Conservation (phyloP, 345 rosid species). For the Eucalyptus cloeziana region DNA sequence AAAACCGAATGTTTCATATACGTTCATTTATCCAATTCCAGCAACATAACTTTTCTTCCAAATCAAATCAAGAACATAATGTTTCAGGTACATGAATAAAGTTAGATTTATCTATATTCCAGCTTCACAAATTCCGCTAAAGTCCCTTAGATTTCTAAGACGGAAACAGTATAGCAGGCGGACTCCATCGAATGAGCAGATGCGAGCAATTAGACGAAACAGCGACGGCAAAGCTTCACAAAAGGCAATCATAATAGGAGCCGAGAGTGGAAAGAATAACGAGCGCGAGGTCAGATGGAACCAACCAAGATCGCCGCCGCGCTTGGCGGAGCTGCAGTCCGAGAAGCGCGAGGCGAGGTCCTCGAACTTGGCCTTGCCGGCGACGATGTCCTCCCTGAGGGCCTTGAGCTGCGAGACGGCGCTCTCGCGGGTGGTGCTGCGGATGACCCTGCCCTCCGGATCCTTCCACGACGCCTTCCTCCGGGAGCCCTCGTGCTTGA, state of each 20-base stretch:
- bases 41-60: background rate
- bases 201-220: accelerated
- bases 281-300: background rate
- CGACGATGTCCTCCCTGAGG: constrained; percentile 62
- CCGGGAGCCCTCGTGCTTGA: constrained; percentile 92
- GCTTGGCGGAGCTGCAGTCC: constrained; percentile 96
- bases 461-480: constrained; percentile 97
- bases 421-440: constrained; percentile 47
- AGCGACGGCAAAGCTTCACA: accelerated
- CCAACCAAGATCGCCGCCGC: constrained; percentile 94
- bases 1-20: background rate
- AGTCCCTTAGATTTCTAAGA: background rate
- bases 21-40: background rate
- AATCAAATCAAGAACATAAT: background rate
- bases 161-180: accelerated
- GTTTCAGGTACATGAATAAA: background rate
- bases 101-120: background rate
- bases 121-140: background rate
- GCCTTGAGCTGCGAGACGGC: constrained; percentile 70
- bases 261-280: accelerated
- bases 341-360: constrained; percentile 71
- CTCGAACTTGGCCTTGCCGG: constrained; percentile 71
- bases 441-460: constrained; percentile 78
- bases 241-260: background rate
- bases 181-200: background rate